phyloP scores from a whole-genome alignment of 2,329 filamentous ascomycete genomes.

The Cladosporium velox region DNA sequence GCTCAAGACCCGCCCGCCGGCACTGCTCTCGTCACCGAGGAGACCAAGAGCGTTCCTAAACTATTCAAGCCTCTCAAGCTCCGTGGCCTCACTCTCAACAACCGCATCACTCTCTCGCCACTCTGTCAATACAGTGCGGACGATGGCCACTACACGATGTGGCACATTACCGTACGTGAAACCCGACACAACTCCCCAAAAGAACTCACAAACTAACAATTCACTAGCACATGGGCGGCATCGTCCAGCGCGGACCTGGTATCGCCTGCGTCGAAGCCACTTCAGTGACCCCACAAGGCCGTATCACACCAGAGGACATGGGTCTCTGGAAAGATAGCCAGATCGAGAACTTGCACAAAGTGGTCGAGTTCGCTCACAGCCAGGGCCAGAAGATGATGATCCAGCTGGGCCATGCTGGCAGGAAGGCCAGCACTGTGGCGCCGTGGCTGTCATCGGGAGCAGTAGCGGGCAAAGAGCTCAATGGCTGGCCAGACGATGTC shows the following conservation, averaged over 20 bases:
- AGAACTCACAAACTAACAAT: neutral
- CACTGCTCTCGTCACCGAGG: slow-evolving; percentile 49
- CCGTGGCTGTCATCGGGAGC: slow-evolving; percentile 63
- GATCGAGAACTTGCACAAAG: slow-evolving; percentile 67
- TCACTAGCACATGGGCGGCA: slow-evolving; percentile 54
- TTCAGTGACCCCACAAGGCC: slow-evolving; percentile 70
- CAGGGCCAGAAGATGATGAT: slow-evolving; percentile 77
- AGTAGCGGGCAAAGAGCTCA: slow-evolving; percentile 53
- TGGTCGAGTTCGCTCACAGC: slow-evolving; percentile 77
- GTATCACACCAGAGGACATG: slow-evolving; percentile 77
- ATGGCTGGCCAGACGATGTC: slow-evolving; percentile 56
- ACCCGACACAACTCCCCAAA: neutral
- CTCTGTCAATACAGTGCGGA: too few species aligned
- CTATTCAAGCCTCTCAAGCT: slow-evolving; percentile 61
- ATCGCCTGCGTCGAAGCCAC: slow-evolving; percentile 79
- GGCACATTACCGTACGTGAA: slow-evolving; percentile 9
- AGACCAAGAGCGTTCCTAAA: slow-evolving; percentile 55
- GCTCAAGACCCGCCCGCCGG: slow-evolving; percentile 49
- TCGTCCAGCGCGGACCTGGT: slow-evolving; percentile 72
- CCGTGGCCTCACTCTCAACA: slow-evolving; percentile 62
- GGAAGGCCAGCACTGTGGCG: slow-evolving; percentile 61
- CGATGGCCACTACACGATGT: too few species aligned
- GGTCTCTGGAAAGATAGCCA: slow-evolving; percentile 87
- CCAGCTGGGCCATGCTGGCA: slow-evolving; percentile 79
- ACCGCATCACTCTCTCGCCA: slow-evolving; percentile 65